Percentiles rank a stretch among this genome's conserved stretches.
Conservation (phyloP, 2,329 filamentous ascomycete species). For the Coniochaeta hoffmannii region DNA sequence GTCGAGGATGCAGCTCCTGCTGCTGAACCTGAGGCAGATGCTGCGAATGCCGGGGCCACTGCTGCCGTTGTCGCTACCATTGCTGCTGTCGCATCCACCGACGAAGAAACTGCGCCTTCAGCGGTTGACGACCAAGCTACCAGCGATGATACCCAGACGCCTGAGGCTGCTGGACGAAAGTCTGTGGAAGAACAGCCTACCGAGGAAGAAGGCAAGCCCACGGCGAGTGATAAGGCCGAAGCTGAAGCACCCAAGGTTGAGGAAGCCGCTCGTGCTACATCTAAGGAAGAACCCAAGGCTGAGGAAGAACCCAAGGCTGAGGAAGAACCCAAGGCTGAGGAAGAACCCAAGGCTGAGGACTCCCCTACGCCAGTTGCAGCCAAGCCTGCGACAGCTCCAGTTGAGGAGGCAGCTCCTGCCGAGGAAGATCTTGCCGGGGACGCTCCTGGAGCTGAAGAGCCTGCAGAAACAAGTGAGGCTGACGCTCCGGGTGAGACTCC, state of each 20-base stretch:
- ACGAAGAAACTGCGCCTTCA: background rate
- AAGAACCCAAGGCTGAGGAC: too few species aligned
- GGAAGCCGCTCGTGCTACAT: background rate
- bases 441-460: background rate
- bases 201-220: background rate
- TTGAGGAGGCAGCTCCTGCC: background rate
- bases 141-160: background rate
- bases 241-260: background rate
- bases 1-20: background rate
- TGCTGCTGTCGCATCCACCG: background rate
- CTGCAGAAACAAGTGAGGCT: background rate
- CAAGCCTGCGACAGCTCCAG: background rate
- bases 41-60: background rate
- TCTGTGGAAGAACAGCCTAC: slow-evolving; percentile 2
- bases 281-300: background rate
- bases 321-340: background rate
- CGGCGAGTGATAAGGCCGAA: background rate
- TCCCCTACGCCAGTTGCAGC: too few species aligned
- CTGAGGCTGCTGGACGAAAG: background rate
- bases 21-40: background rate
- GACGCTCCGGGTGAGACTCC: background rate
- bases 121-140: background rate
- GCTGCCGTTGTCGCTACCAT: background rate
- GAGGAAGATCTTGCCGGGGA: background rate
- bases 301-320: background rate